Base-by-base conservation (phyloP, 1,139 yeast genomes). In the Arxiozyma telluris region DNA sequence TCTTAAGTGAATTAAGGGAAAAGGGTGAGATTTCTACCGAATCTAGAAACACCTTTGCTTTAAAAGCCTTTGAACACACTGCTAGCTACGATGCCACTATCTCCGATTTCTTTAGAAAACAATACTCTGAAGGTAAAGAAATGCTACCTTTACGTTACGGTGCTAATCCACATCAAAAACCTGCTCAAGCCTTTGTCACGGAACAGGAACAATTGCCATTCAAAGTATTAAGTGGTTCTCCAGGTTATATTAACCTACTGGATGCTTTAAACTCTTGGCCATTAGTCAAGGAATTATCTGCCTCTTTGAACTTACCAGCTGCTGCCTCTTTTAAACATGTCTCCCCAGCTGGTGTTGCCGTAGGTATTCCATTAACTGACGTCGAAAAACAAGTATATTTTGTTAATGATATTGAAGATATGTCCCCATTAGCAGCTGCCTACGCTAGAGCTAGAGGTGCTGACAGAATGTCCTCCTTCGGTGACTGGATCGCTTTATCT, bases 361-460 rank as follows among this genome's bases (percentile, higher is more conserved):
- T 93, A 56, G 98, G 98, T 63, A 75, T 90, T 61, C 98, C 98
- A 60, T 79, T 93, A 65, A 70, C 86, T 53, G 98, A 90, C 55
- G 78, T 84, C 59, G 98, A 93, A 77, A 91, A 91, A 82, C 86
- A 91, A 74, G 82, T 93, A 59, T 93, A 93, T 78, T 93, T 93
- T 71, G 98, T 93, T 60, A 83, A 83, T 65, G 97, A 89, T 71
- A 89, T 91, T 68, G 96, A 89, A 74, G 87, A 89, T 78, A 78
- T 93, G 71, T 88, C 97, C 39, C 98, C 98, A 57, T 79, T 93
- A 70, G 98, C 98, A 61, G 87, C 87, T 68, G 98, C 98, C 57
- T 93, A 93, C 69, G 98, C 98, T 47, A 86, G 98, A 75, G 98
- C 98, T 54, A 86, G 98, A 75, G 98, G 98, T 72, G 98, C 98